Conservation (phyloP, 306 rosid species). For the Castanopsis chinensis region DNA sequence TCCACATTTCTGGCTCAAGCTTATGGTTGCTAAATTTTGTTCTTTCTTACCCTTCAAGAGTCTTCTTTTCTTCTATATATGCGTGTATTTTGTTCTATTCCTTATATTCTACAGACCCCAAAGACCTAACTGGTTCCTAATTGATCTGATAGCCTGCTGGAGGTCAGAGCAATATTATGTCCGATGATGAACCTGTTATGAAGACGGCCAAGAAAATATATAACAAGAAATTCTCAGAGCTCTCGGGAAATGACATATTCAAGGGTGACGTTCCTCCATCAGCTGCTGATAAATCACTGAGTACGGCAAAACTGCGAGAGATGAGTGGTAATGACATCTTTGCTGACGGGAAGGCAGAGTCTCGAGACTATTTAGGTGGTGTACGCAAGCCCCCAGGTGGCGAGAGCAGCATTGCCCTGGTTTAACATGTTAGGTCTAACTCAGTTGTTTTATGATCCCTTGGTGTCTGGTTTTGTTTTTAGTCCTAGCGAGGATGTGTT, state of each 20-base stretch:
- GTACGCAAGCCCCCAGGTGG: conserved; percentile 99
- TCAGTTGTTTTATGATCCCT: conserved; percentile 24
- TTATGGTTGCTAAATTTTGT: neutral
- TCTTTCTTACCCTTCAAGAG: neutral
- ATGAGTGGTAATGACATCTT: conserved; percentile 92
- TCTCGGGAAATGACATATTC: conserved; percentile 89
- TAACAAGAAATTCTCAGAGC: conserved; percentile 66
- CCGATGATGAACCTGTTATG: conserved; percentile 45
- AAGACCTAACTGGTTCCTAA: conserved; percentile 15
- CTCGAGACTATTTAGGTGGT: conserved; percentile 88
- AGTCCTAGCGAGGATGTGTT: conserved; percentile 56
- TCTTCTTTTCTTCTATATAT: neutral
- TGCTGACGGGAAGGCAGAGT: conserved; percentile 92
- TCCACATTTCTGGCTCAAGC: too few relatives aligned
- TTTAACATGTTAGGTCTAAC: conserved; percentile 82
- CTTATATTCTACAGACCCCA: neutral
- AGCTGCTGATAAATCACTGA: conserved; percentile 74
- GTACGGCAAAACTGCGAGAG: conserved; percentile 82
- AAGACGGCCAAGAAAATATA: conserved; percentile 90
- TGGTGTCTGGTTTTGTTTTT: conserved; percentile 51
- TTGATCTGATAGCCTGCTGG: conserved; percentile 38
- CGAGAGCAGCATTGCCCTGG: conserved; percentile 98
- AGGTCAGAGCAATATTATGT: conserved; percentile 33
- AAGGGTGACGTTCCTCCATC: conserved; percentile 71
- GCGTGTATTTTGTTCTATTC: neutral